Conservation (phyloP, 805 yeast species). For the Saccharomycopsis sp. region DNA sequence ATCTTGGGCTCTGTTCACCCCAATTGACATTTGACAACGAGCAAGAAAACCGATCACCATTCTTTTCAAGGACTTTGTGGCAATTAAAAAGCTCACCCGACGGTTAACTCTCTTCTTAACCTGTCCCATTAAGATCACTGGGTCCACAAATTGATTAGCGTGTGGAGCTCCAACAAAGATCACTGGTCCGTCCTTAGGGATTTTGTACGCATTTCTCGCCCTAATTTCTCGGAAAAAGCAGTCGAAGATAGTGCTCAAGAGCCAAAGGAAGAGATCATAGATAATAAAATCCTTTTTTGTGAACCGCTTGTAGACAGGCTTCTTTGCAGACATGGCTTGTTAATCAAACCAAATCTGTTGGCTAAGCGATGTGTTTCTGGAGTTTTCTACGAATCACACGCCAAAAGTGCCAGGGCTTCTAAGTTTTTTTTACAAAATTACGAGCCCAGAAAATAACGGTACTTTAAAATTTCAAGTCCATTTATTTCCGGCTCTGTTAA, state of each 20-base stretch:
- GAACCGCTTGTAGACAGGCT: neutral
- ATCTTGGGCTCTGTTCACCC: constrained; percentile 91
- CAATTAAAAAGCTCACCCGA: constrained; percentile 72
- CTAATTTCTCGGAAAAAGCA: constrained; percentile 83
- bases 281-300: constrained; percentile 29
- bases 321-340: no score
- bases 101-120: constrained; percentile 58
- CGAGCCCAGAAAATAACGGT: neutral
- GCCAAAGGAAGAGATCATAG: constrained; percentile 45
- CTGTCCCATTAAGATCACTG: constrained; percentile 74
- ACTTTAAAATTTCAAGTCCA: neutral
- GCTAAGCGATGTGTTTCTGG: no score
- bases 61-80: constrained; percentile 63
- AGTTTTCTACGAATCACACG: no score
- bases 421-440: neutral
- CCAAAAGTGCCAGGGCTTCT: no score
- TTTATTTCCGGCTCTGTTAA: no score
- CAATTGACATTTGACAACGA: constrained; percentile 69
- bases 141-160: constrained; percentile 80
- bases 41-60: constrained; percentile 68
- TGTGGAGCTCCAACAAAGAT: constrained; percentile 96
- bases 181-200: constrained; percentile 28
- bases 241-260: constrained; percentile 38
- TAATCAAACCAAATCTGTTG: no score
- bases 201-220: constrained; percentile 74